Base-by-base conservation (phyloP, 495 filamentous ascomycete species). In the Polyplosphaeria fusca region DNA sequence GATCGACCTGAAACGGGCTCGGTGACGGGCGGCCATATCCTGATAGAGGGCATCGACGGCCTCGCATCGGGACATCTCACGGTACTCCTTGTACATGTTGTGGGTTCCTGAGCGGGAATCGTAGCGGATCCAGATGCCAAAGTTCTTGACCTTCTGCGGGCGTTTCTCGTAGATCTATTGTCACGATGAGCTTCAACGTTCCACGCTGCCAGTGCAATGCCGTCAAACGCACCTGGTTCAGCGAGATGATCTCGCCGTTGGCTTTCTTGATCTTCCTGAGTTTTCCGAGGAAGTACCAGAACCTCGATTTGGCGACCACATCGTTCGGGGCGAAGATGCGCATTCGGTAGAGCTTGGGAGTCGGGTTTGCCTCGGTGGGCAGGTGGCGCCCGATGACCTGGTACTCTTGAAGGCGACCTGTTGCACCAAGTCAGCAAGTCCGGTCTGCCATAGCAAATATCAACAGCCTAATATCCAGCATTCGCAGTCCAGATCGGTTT, bases 1-100 rank as follows among this genome's bases (percentile, higher is more conserved):
- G 73, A 98, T 87, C 52, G 90, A 95, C 75, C 94, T 84, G 82
- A 97, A 98, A 66, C 93, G 89, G 67, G 93, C 84, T 75, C 93
- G 88, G 81, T 98, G 93, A 70, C 94, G 87, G 73, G 94, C 91
- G 70, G 93, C 88, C 94, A 98, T 97, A 77, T 98, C 93, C 79
- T 95, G 88, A 84, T 98, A 98, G 73, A 98, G 85, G 64, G 91
- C 80, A 78, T 97, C 89, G 60, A 98, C 93, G 60, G 93, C 93
- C 58, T 90, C 92, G 61, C 84, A 87, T 74, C 93, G 83, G 71
- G 88, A 91, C 81, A 95, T 88, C 83, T 97, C 93, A 73, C 93
- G 87, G 85, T 96, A 97, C 82, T 98, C 93, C 83, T 96, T 97
- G 89, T 98, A 98, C 93, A 98, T 98, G 85, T 98, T 98, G 88